These are phyloP conservation scores for Leishmania martiniquensis DNA, from an alignment of 208 protist genomes.

Conservation along the genomic window DNA sequence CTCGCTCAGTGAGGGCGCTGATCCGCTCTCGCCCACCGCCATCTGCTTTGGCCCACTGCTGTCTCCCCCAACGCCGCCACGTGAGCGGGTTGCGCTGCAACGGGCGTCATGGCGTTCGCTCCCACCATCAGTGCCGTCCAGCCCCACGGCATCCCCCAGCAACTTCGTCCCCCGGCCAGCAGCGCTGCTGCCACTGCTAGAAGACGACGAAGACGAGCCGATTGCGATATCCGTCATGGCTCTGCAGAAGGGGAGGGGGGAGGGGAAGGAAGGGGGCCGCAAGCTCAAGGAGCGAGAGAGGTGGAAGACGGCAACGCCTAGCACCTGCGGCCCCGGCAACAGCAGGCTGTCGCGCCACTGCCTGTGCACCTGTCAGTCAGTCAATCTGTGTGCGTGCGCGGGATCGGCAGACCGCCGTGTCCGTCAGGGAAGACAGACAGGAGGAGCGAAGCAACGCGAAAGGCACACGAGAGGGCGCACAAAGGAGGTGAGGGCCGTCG, in stretches of 20 bases:
- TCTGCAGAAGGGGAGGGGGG: too few species aligned
- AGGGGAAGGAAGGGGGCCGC: background rate
- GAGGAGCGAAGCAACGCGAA: background rate
- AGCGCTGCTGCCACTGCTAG: background rate
- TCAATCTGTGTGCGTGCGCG: background rate
- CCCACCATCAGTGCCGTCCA: background rate
- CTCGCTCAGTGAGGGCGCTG: background rate
- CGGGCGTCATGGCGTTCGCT: background rate
- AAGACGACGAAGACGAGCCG: slow-evolving; percentile 28
- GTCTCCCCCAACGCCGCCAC: background rate
- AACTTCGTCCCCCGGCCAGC: background rate
- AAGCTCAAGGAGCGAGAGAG: background rate
- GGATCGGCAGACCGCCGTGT: background rate
- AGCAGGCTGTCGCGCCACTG: background rate
- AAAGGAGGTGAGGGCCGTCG: too few species aligned
- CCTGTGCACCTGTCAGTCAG: background rate
- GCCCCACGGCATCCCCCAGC: background rate
- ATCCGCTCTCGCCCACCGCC: background rate
- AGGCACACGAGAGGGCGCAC: background rate
- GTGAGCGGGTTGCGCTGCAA: background rate
- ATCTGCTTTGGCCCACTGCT: background rate
- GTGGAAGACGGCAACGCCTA: background rate
- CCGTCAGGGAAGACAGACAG: background rate
- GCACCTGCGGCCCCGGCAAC: background rate
- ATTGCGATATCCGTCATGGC: slow-evolving; percentile 26